These are phyloP conservation scores for Wickerhamiella infanticola DNA, from an alignment of 1,139 yeast species.

Conservation along the genomic window DNA sequence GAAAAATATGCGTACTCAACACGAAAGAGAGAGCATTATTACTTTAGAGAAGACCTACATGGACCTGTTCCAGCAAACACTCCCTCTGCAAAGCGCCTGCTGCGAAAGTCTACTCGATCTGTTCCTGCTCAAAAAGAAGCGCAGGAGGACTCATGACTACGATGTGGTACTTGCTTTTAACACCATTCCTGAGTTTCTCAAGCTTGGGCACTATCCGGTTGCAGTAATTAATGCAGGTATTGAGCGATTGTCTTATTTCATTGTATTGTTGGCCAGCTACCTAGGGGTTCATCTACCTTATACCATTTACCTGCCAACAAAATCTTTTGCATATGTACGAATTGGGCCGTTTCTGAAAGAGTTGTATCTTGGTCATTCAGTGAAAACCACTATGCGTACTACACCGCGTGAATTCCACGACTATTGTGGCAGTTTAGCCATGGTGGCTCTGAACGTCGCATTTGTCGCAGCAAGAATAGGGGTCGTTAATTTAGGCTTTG, in stretches of 20 bases:
- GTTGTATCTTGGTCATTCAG: constrained; percentile 12
- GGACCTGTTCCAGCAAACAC: constrained; percentile 10
- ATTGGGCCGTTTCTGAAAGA: constrained; percentile 13
- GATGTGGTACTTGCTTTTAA: constrained; percentile 48
- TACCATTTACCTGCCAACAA: constrained; percentile 19
- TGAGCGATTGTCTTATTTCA: constrained; percentile 22
- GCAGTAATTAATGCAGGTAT: constrained; percentile 20
- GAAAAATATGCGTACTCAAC: neutral
- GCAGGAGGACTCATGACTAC: constrained; percentile 35
- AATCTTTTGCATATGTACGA: constrained; percentile 15
- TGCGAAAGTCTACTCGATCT: constrained; percentile 13
- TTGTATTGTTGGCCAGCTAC: constrained; percentile 21
- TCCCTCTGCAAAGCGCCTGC: constrained; percentile 13
- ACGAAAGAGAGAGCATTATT: neutral
- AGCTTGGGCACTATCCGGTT: constrained; percentile 19
- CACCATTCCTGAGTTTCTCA: constrained; percentile 25
- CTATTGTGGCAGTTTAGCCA: constrained; percentile 22
- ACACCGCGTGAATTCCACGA: constrained; percentile 20
- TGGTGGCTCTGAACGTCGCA: constrained; percentile 22
- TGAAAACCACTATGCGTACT: constrained; percentile 14
- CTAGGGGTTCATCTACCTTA: constrained; percentile 22
- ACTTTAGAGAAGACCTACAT: constrained; percentile 11
- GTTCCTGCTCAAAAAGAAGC: constrained; percentile 12
- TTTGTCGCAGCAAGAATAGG: constrained; percentile 17
- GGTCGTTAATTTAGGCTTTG: constrained; percentile 8